Base-by-base conservation (phyloP, 78 protist genomes). In the Salpingoeca rosetta region DNA sequence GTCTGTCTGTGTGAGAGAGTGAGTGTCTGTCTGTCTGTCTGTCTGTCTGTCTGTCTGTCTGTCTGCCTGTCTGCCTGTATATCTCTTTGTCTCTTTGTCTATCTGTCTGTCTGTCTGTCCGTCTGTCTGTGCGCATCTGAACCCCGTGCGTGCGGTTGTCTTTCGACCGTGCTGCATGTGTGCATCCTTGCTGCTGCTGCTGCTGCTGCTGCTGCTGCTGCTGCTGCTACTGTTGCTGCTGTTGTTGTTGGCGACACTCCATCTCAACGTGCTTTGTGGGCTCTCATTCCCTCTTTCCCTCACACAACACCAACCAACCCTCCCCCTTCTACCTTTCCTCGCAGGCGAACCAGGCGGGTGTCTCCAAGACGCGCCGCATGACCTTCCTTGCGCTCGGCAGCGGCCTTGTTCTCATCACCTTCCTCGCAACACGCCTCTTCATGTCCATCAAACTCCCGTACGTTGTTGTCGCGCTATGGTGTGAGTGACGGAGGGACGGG, bases 401-500 rank as follows among this genome's bases (percentile, higher is more conserved):
- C 17, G 82, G 79, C 73, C 1, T 75, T 31, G 57, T 76, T 11
- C 26, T 17, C 75, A 28, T 84, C 75, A 42, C 87, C 43, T 44
- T 27, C 76, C 1, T 72, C 77, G 1, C 38, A 28, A 36, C 40
- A 81, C 65, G 44, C 24, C 39, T 75, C 27, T 76, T 84, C 82
- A 37, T 84, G 36, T 10, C 44, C 56, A 84, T 84, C 76, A 84
- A 84, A 76, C 38, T 84, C 44, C 85, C 85, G 80, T 80, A 28
- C 28, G 44, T n/a, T n/a, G n/a, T n/a, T n/a, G n/a, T n/a, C n/a
- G n/a, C n/a, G n/a, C n/a, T n/a, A n/a, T n/a, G n/a, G n/a, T n/a
- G n/a, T n/a, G n/a, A n/a, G n/a, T n/a, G n/a, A n/a, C n/a, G n/a
- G n/a, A n/a, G n/a, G n/a, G n/a, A n/a, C n/a, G n/a, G n/a, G n/a